Evolutionary conservation across 768 basidiomycete species (phyloP).

Genomic region (Russula compacta): DNA sequence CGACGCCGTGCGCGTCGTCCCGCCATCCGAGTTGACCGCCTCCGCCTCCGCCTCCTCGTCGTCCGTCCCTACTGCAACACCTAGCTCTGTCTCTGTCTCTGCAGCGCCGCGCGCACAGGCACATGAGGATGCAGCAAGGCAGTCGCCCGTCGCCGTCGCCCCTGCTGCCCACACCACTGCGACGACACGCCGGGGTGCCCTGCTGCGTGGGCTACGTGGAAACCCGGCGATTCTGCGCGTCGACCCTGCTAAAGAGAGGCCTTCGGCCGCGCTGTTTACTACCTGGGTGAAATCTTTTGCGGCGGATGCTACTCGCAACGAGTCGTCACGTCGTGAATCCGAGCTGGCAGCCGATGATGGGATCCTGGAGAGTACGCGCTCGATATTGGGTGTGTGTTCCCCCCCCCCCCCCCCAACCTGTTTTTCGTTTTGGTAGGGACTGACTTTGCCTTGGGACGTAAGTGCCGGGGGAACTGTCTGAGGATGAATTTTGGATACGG

Average conservation of each 20-base stretch:
- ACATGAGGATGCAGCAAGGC: constrained; percentile 67
- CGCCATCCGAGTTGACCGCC: constrained; percentile 48
- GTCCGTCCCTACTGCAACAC: no score
- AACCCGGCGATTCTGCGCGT: constrained; percentile 68
- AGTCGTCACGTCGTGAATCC: constrained; percentile 37
- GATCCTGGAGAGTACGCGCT: constrained; percentile 43
- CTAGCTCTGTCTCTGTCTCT: neutral
- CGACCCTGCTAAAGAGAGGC: constrained; percentile 62
- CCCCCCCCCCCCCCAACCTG: no score
- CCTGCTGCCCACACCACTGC: neutral
- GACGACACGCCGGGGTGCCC: constrained; percentile 17
- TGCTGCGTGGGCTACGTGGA: constrained; percentile 62
- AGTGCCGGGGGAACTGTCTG: constrained; percentile 63
- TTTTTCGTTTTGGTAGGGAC: neutral
- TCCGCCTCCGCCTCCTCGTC: neutral
- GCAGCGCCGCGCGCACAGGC: constrained; percentile 32
- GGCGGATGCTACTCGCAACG: constrained; percentile 47
- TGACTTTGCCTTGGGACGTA: neutral
- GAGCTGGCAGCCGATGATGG: constrained; percentile 42
- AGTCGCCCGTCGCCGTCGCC: constrained; percentile 18
- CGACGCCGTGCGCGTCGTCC: constrained; percentile 89
- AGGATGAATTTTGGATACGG: constrained; percentile 71
- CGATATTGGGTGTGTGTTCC: constrained; percentile 45
- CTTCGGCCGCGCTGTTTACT: constrained; percentile 43
- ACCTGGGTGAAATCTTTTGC: constrained; percentile 48